Base-by-base conservation (phyloP, 345 rosid species). In the Gossypium sturtianum region DNA sequence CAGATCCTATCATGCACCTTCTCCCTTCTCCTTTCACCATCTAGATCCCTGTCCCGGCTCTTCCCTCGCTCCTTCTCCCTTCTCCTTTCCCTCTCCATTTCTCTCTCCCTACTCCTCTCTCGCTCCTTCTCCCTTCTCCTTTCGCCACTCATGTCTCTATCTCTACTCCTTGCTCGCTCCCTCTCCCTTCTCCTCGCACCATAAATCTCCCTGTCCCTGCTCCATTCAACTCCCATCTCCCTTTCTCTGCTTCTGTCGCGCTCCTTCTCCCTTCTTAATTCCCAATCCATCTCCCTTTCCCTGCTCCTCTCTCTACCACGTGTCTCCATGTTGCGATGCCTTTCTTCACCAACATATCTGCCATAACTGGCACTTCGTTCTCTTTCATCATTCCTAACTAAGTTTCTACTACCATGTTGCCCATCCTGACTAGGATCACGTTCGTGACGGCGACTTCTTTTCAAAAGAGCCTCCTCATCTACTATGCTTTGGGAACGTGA, bases 41-140 rank as follows among this genome's bases (percentile, higher is more conserved):
- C 90, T 47, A 56, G 64, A 49, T 83, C 92, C 73, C 83, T 64
- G 20, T 84, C 89, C 83, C 77, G 79, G 75, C 85, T 80, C 83
- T 84, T 83, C 66, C 82, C 87, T 49, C 70, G 77, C 59, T 87
- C 81, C 83, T 60, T 82, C 66, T 78, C 79, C 78, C 75, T 63
- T 73, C 86, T 75, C 80, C 81, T 71, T 76, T 74, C 74, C 41
- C 47, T 52, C 0, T 77, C 72, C 57, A 27, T 44, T 34, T 77
- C 80, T 70, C 23, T 47, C 29, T 69, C 54, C 72, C 74, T 73
- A 27, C 66, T 48, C 51, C 66, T 25, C 47, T 80, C 80, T 22
- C 68, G 59, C n/a, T 80, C 83, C 25, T 73, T 76, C 78, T 73
- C 88, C 78, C 85, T 82, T 68, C 77, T 67, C 74, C 78, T 61